A percentile compares a stretch with the other conserved stretches of the same genome.
phyloP scores from a whole-genome alignment of 23 red algal species.

The Chondrus crispus region DNA sequence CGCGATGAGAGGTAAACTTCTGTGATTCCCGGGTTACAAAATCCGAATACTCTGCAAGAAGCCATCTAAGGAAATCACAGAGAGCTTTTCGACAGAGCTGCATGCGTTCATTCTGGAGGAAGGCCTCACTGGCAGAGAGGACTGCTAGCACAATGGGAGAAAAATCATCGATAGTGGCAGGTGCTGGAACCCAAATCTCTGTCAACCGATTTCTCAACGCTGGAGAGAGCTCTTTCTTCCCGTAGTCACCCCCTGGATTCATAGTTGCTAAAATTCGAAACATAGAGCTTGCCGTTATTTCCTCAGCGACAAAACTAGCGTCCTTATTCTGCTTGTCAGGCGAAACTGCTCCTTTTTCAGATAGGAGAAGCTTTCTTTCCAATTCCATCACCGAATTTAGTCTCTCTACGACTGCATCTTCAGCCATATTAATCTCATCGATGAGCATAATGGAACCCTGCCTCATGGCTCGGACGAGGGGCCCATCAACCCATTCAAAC shows the following conservation, averaged over 20 bases:
- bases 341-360: conserved; percentile 60
- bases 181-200: conserved; percentile 84
- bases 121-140: background rate
- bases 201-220: conserved; percentile 96
- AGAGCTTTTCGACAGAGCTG: background rate
- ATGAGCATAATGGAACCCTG: conserved; percentile 68
- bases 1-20: background rate
- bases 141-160: conserved; percentile 9
- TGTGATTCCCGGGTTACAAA: background rate
- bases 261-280: conserved; percentile 89
- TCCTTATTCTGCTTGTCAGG: background rate
- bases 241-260: conserved; percentile 97
- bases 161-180: conserved; percentile 16
- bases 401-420: conserved; percentile 93
- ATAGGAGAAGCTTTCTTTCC: conserved; percentile 69
- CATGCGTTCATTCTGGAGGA: background rate
- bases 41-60: background rate
- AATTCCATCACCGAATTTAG: conserved; percentile 89
- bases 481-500: conserved; percentile 91
- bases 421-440: conserved; percentile 98
- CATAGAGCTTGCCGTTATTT: conserved; percentile 8
- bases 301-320: background rate
- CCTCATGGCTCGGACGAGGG: conserved; percentile 83
- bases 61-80: background rate
- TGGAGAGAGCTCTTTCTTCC: conserved; percentile 93